Conservation (phyloP, 148 eudicot species). For the Camellia japonica region DNA sequence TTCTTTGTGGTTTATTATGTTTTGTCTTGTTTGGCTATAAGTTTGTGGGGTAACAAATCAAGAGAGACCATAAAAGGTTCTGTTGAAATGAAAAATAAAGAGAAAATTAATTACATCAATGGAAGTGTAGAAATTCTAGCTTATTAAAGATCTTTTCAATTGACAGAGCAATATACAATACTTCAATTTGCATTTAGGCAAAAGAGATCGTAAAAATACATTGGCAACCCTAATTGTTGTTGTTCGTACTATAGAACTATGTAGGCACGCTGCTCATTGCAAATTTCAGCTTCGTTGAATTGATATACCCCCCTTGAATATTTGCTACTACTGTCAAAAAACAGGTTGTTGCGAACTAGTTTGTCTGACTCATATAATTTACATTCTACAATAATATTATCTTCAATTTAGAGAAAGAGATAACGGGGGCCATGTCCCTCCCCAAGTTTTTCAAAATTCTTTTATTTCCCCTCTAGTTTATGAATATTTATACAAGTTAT, state of each 20-base stretch:
- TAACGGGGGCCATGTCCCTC: neutral
- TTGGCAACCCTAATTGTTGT: neutral
- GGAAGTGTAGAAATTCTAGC: neutral
- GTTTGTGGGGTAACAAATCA: conserved; percentile 5
- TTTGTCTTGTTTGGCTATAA: neutral
- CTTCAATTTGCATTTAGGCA: neutral
- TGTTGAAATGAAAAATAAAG: neutral
- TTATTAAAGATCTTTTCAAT: neutral
- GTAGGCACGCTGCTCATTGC: neutral
- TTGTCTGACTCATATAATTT: too few species aligned
- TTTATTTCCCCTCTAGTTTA: too few species aligned
- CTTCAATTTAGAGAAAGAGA: neutral
- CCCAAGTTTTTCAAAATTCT: neutral
- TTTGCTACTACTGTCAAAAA: neutral
- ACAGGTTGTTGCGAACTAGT: neutral
- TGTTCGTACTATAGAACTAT: neutral
- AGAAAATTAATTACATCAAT: neutral
- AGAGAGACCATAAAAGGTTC: neutral
- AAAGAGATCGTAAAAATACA: neutral
- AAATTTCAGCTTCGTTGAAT: neutral
- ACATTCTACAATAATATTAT: too few species aligned
- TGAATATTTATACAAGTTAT: too few species aligned
- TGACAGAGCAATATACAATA: neutral
- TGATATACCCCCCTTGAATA: neutral
- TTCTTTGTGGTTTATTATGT: neutral